These are phyloP conservation scores for Lentinula raphanica DNA, from an alignment of 768 basidiomycete species.

Conservation along the genomic window DNA sequence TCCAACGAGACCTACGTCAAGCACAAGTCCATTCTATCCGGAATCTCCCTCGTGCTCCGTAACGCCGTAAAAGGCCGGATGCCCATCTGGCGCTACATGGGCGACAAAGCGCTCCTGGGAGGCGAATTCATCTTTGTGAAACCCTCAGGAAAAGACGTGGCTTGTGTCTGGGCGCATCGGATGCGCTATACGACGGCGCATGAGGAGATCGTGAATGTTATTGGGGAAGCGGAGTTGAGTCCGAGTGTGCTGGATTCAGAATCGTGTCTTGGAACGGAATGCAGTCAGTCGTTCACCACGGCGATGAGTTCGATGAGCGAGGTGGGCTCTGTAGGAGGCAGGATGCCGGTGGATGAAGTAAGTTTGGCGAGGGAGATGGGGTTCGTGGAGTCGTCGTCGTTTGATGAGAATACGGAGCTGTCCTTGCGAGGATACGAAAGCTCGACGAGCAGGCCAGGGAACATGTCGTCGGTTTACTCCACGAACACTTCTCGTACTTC, in stretches of 20 bases:
- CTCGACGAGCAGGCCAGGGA: not conserved
- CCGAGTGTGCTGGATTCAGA: not conserved
- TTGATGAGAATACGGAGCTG: not conserved
- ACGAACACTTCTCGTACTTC: not conserved
- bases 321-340: not conserved
- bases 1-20: constrained; percentile 34
- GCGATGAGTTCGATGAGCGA: not conserved
- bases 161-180: constrained; percentile 54
- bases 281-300: not conserved
- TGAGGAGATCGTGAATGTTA: constrained; percentile 48
- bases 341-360: too few species aligned
- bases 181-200: constrained; percentile 59
- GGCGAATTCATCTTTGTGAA: constrained; percentile 64
- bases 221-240: constrained; percentile 41
- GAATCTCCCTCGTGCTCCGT: constrained; percentile 51
- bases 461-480: not conserved
- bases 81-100: constrained; percentile 57
- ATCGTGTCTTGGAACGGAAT: not conserved
- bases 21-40: constrained; percentile 41
- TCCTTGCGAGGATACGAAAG: not conserved
- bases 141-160: constrained; percentile 47
- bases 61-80: constrained; percentile 53
- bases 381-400: not conserved
- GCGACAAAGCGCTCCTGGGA: constrained; percentile 58
- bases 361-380: not conserved